Evolutionary conservation across 257 asterid genomes (phyloP), one percentile per base, ranked within the genome.

Genomic region (Plantago ovata): DNA sequence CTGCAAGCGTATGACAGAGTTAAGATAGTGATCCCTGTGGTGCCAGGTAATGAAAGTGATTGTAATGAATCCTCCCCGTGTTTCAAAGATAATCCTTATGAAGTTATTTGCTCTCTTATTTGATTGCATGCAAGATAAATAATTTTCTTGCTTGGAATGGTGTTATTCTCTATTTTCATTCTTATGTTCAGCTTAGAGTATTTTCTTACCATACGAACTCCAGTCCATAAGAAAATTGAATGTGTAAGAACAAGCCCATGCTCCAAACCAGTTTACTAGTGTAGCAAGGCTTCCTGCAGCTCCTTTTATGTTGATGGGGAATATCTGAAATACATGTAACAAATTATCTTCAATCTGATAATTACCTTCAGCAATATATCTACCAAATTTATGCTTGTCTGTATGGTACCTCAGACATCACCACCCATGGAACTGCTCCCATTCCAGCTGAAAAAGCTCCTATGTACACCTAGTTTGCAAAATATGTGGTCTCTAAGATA

Each of bases 401-500:
- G n/a, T n/a, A 16, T 54, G 68, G 23, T 77, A 88, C 98, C 97
- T 92, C 97, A 7, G 97, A 92, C 98, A 88, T 92, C 62, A 92
- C 84, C 56, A 92, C 98, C 98, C 98, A 88, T 10, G 98, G 98
- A 76, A 88, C 94, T 68, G 97, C 98, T 67, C 95, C 97, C 98
- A 92, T 92, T 69, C 97, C 98, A 42, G 48, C 62, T 59, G 97
- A 92, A 73, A 92, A 92, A 13, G 95, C 62, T 12, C 82, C 95
- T 52, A 92, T 79, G 71, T 84, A 88, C 28, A 93, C 86, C 98
- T 91, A 65, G 44, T 56, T 69, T 16, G 44, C 53, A 68, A 49
- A 38, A 23, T 28, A 28, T 28, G 36, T 28, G 36, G 36, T 28
- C 4, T 28, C 36, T 3, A 3, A 28, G 36, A 28, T 28, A 8